These are phyloP conservation scores for Termitomyces sp. DNA, from an alignment of 768 basidiomycete genomes.

Conservation along the genomic window DNA sequence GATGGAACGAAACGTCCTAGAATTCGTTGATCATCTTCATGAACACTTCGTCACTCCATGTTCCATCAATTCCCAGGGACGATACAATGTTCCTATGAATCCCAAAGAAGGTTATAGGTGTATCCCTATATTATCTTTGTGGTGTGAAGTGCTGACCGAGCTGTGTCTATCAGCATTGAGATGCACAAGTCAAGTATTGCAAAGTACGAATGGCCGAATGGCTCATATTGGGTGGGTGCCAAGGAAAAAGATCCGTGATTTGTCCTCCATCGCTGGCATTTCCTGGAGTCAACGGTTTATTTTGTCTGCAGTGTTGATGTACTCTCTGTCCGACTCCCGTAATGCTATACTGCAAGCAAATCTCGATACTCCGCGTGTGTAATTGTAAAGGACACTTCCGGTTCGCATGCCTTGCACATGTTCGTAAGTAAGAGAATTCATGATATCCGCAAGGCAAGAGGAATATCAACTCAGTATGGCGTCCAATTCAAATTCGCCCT, in stretches of 20 bases:
- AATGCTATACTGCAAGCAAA: neutral
- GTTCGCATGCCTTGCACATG: too few species aligned
- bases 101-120: constrained; percentile 78
- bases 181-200: constrained; percentile 79
- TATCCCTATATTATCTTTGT: constrained; percentile 10
- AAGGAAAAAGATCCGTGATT: constrained; percentile 4
- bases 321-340: too few species aligned
- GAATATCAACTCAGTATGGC: neutral
- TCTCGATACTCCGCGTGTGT: neutral
- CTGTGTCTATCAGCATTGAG: constrained; percentile 59
- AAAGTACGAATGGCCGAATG: constrained; percentile 83
- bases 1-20: constrained; percentile 93
- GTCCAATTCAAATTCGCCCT: constrained; percentile 30
- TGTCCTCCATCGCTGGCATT: neutral
- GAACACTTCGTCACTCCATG: constrained; percentile 90
- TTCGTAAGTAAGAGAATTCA: neutral
- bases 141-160: neutral
- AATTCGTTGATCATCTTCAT: constrained; percentile 88
- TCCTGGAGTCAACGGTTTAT: neutral
- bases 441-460: neutral
- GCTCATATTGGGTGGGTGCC: constrained; percentile 66
- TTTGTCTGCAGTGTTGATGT: neutral
- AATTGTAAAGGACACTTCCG: neutral
- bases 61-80: constrained; percentile 77
- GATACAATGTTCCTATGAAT: constrained; percentile 83